Conservation (phyloP, 2,329 filamentous ascomycete species). For the Elsinoe australis region DNA sequence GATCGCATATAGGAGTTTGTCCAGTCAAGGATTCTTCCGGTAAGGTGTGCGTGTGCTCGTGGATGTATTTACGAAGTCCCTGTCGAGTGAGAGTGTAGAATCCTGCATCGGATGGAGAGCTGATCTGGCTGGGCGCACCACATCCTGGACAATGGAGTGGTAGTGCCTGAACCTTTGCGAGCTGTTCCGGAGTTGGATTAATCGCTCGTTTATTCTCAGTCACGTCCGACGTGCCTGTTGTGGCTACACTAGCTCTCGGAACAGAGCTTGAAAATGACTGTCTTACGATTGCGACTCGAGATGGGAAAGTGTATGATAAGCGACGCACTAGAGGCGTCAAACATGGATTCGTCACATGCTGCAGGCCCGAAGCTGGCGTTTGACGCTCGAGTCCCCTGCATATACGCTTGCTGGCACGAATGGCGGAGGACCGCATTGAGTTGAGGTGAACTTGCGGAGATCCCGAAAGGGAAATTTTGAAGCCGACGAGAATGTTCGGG, state of each 20-base stretch:
- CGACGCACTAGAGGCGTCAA: no score
- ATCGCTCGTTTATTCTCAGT: no score
- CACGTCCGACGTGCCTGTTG: no score
- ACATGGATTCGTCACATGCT: no score
- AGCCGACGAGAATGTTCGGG: conserved; percentile 12
- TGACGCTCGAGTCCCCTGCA: background rate
- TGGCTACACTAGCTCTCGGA: no score
- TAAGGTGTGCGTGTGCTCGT: conserved; percentile 28
- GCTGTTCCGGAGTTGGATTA: background rate
- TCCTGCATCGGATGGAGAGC: conserved; percentile 48
- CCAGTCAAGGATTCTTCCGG: conserved; percentile 29
- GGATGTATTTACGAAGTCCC: conserved; percentile 28
- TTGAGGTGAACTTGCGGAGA: background rate
- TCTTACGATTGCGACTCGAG: no score
- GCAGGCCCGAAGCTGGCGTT: no score
- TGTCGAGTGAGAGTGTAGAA: conserved; percentile 48
- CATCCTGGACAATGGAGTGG: conserved; percentile 55
- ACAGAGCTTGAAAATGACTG: no score
- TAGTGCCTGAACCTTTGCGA: conserved; percentile 26
- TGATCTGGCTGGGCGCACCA: conserved; percentile 52
- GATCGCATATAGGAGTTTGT: conserved; percentile 63
- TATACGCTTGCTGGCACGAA: conserved; percentile 1
- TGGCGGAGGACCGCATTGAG: conserved; percentile 5
- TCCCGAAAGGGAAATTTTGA: conserved; percentile 2
- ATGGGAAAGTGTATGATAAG: no score